A percentile compares a stretch with the other conserved stretches of the same genome.
Evolutionary conservation across 805 yeast genomes (phyloP).

Genomic region (fission yeast (Schizosaccharomyces pombe)): DNA sequence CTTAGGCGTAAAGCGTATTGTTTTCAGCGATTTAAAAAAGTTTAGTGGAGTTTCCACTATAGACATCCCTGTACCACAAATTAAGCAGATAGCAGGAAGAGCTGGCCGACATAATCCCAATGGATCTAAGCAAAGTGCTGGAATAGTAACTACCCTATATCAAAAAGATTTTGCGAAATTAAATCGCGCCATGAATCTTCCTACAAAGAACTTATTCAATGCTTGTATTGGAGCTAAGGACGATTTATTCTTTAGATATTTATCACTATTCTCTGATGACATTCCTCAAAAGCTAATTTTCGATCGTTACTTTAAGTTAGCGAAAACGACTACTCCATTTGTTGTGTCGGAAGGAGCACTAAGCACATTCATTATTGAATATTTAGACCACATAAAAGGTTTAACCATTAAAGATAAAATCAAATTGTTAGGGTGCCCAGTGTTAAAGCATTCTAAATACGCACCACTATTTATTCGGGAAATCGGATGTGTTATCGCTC

Average conservation of each 20-base stretch:
- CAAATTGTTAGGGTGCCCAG: slow-evolving; percentile 38
- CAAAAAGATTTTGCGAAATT: slow-evolving; percentile 17
- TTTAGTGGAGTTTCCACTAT: slow-evolving; percentile 37
- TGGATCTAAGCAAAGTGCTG: slow-evolving; percentile 6
- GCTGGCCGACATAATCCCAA: slow-evolving; percentile 49
- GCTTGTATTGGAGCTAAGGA: slow-evolving; percentile 71
- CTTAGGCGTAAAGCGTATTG: slow-evolving; percentile 50
- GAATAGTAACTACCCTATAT: slow-evolving; percentile 13
- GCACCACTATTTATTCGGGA: background rate
- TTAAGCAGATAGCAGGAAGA: slow-evolving; percentile 86
- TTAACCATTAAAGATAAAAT: slow-evolving; percentile 35
- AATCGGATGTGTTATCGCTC: background rate
- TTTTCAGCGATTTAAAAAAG: slow-evolving; percentile 46
- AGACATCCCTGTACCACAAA: slow-evolving; percentile 35
- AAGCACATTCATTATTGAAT: slow-evolving; percentile 20
- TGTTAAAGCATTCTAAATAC: slow-evolving; percentile 15
- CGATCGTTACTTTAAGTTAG: slow-evolving; percentile 24
- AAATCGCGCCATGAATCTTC: slow-evolving; percentile 24
- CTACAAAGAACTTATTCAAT: slow-evolving; percentile 27
- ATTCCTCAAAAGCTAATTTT: slow-evolving; percentile 26
- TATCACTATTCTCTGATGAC: slow-evolving; percentile 33
- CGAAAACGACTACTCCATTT: slow-evolving; percentile 15
- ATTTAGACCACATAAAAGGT: slow-evolving; percentile 22
- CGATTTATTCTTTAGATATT: slow-evolving; percentile 39
- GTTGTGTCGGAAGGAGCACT: slow-evolving; percentile 18